Conservation (phyloP, 257 asterid genomes). For the Henckelia pumila region DNA sequence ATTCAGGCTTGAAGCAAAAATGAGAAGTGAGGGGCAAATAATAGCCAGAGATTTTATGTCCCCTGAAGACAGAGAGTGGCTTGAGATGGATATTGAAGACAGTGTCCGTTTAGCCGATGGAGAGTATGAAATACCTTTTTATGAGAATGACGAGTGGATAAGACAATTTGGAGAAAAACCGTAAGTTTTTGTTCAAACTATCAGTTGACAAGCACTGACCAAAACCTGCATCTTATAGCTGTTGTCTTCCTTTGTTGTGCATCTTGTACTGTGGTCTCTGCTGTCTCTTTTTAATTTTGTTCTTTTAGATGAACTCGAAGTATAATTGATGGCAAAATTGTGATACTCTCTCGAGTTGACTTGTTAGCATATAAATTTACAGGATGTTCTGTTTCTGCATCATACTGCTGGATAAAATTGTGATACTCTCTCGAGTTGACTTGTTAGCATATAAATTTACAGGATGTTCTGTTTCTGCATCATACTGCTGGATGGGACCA, state of each 20-base stretch:
- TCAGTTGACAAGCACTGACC: constrained; percentile 12
- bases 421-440: not conserved
- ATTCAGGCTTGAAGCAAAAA: constrained; percentile 82
- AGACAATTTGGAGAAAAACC: constrained; percentile 68
- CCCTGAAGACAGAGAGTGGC: constrained; percentile 94
- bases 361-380: not conserved
- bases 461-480: not conserved
- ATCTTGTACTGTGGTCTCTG: constrained; percentile 15
- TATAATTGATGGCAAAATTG: not conserved
- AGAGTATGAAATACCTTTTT: constrained; percentile 67
- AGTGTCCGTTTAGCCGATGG: constrained; percentile 56
- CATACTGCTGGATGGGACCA: not conserved
- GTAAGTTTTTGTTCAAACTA: constrained; percentile 53
- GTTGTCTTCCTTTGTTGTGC: not conserved
- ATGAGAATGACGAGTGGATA: constrained; percentile 80
- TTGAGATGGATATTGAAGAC: constrained; percentile 97
- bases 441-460: not conserved
- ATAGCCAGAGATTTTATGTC: constrained; percentile 85
- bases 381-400: not conserved
- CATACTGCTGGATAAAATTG: constrained; percentile 1
- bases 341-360: not conserved
- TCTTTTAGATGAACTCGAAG: not conserved
- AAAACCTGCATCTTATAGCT: not conserved
- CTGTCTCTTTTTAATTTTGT: not conserved
- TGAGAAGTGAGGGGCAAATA: constrained; percentile 86